phyloP scores from a whole-genome alignment of 116 monocot genomes.

The Dioscorea cayenensis region DNA sequence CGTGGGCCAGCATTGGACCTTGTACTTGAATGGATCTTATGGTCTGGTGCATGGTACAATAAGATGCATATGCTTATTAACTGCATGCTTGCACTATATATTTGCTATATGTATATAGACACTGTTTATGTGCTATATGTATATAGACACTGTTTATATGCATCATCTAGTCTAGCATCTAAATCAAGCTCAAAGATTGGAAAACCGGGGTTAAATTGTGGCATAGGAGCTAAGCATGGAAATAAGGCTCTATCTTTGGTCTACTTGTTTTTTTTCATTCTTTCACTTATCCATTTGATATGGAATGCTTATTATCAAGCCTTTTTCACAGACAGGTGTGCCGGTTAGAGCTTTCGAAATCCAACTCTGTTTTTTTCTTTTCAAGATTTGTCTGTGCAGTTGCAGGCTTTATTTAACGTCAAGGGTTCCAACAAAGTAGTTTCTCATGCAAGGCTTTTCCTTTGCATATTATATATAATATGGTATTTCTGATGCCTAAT shows the following conservation, averaged over 20 bases:
- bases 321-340: conserved; percentile 47
- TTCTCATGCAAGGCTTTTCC: not conserved
- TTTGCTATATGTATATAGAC: not conserved
- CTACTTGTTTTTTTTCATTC: conserved; percentile 9
- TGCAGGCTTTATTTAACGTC: conserved; percentile 86
- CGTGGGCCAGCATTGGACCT: conserved; percentile 69
- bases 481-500: conserved; percentile 1
- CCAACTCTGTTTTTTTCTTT: too few relatives aligned
- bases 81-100: not conserved
- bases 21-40: conserved; percentile 60
- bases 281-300: not conserved
- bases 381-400: conserved; percentile 81
- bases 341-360: too few relatives aligned
- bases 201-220: conserved; percentile 40
- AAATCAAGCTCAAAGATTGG: conserved; percentile 51
- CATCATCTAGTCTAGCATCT: conserved; percentile 26
- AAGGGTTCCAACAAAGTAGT: conserved; percentile 93
- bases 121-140: not conserved
- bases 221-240: conserved; percentile 38
- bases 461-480: not conserved
- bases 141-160: too few relatives aligned
- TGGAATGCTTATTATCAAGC: conserved; percentile 9
- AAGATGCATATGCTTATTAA: not conserved
- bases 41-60: conserved; percentile 48
- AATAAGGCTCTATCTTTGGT: conserved; percentile 48